A percentile compares a stretch with the other conserved stretches of the same genome.
Evolutionary conservation across 1,139 yeast species (phyloP).

Genomic region (Saccharomycopsis phalli): DNA sequence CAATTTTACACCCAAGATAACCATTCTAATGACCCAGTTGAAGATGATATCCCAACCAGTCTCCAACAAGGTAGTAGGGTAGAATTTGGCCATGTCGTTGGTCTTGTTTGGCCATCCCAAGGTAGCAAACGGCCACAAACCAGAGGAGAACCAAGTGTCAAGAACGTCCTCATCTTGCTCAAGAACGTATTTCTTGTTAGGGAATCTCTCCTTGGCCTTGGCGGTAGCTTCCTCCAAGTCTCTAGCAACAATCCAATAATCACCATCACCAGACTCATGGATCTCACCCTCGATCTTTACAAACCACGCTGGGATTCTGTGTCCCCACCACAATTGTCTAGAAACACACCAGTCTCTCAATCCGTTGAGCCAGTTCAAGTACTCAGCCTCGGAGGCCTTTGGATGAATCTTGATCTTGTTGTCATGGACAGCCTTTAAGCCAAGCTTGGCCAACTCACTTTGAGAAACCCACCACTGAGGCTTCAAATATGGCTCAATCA

Average conservation of each 20-base stretch:
- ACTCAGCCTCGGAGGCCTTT: constrained; percentile 84
- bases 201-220: constrained; percentile 70
- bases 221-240: constrained; percentile 69
- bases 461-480: constrained; percentile 99
- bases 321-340: constrained; percentile 99
- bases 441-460: constrained; percentile 80
- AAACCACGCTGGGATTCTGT: constrained; percentile 94
- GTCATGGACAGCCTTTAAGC: constrained; percentile 73
- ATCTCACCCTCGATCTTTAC: constrained; percentile 65
- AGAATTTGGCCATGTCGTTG: constrained; percentile 65
- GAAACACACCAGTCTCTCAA: constrained; percentile 99
- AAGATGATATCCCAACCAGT: constrained; percentile 99
- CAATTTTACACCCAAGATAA: constrained; percentile 79
- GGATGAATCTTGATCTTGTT: constrained; percentile 83
- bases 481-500: constrained; percentile 90
- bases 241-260: constrained; percentile 90
- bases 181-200: constrained; percentile 60
- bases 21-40: constrained; percentile 99
- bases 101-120: constrained; percentile 91
- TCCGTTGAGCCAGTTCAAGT: constrained; percentile 91
- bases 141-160: constrained; percentile 98
- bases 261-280: constrained; percentile 46
- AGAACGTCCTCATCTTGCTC: constrained; percentile 97
- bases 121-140: constrained; percentile 96
- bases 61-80: constrained; percentile 89